Evolutionary conservation across 176 grass and related monocot species (phyloP).

Genomic region (Leersia perrieri): DNA sequence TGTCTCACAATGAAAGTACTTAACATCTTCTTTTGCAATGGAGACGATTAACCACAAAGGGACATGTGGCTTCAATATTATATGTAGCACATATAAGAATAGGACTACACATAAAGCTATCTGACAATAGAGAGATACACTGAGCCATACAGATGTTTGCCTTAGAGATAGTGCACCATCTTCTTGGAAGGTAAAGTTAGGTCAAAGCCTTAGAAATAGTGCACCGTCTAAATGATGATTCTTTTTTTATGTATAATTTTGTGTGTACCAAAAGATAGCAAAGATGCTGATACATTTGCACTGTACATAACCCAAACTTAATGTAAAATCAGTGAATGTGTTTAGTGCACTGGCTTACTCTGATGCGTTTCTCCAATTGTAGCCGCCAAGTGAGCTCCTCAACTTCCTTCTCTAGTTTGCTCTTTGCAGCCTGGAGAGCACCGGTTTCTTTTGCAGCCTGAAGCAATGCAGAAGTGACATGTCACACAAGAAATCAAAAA

Average conservation of each 20-base stretch:
- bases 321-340: constrained; percentile 10
- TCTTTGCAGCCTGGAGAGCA: constrained; percentile 93
- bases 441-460: constrained; percentile 97
- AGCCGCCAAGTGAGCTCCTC: constrained; percentile 86
- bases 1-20: not conserved
- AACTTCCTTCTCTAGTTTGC: constrained; percentile 94
- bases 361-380: constrained; percentile 78
- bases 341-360: constrained; percentile 47
- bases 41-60: not conserved
- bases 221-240: not conserved
- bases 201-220: not conserved
- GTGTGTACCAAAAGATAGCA: not conserved
- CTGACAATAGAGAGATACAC: not conserved
- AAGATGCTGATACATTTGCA: constrained; percentile 18
- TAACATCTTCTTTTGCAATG: not conserved
- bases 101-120: not conserved
- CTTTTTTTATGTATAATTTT: not conserved
- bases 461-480: constrained; percentile 25
- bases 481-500: constrained; percentile 17
- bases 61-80: not conserved
- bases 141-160: not conserved
- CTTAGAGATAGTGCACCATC: too few species aligned
- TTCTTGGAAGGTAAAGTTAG: not conserved
- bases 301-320: constrained; percentile 6
- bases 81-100: not conserved